Evolutionary conservation across 1,284 basidiomycete species (phyloP), one percentile per base, ranked within the genome.

Genomic region (Microbotryum violaceum): DNA sequence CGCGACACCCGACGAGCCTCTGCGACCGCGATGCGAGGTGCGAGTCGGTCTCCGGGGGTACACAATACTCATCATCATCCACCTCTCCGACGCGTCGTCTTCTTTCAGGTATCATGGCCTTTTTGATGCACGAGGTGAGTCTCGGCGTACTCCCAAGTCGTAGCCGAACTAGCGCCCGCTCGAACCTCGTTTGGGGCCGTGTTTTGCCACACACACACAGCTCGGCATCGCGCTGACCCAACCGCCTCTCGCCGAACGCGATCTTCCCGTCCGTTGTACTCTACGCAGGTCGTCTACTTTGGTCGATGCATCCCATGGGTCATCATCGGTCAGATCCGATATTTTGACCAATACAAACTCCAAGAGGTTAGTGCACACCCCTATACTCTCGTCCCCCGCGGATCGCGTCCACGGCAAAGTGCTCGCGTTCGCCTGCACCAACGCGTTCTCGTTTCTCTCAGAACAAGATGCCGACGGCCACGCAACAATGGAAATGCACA

Each of bases 291-390:
- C 71, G 89, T 97, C 49, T 98, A 98, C 81, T 98, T 98, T 76
- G 94, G 94, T 31, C 89, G 94, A 45, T 87, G 86, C 68, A 78
- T 98, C 27, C 96, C 94, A 0, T 97, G 91, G 90, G 87, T 97
- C 72, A 88, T 97, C 76, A 87, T 97, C 75, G 96, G 97, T 77
- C 79, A 85, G 4, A 91, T 92, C 56, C 57, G 58, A 12, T 94
- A 89, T 78, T 97, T 97, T 79, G 84, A 84, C 64, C 82, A 85
- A 78, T 97, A 91, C 89, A 98, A 98, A 78, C 80, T 98, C 6
- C 94, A 98, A 27, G 54, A 56, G 37, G 65, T 66, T 9, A 27
- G 64, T 49, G 21, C n/a, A 29, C 10, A 10, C 16, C 20, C 4
- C 0, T 9, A 5, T 25, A n/a, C 16, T 8, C 31, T 31, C 31